phyloP scores from a whole-genome alignment of 1,284 basidiomycete species.

The Ganoderma sinense region DNA sequence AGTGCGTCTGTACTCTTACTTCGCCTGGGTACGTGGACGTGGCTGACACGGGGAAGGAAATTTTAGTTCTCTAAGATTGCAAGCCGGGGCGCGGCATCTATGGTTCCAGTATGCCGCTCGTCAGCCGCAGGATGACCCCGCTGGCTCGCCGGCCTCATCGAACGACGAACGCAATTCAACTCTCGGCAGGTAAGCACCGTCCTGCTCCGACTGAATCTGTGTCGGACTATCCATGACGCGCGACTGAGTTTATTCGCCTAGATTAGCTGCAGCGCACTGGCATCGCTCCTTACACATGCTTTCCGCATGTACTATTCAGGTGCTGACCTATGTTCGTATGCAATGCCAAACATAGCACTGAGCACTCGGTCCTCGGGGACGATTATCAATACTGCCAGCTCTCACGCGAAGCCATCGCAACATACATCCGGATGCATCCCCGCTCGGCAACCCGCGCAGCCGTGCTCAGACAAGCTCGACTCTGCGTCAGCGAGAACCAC shows the following conservation, averaged over 20 bases:
- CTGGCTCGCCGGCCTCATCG: background rate
- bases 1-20: background rate
- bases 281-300: background rate
- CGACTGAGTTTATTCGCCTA: background rate
- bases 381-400: background rate
- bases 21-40: background rate
- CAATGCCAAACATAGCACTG: background rate
- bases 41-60: background rate
- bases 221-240: background rate
- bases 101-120: background rate
- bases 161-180: background rate
- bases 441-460: background rate
- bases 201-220: background rate
- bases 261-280: background rate
- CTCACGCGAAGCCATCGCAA: background rate
- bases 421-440: background rate
- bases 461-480: background rate
- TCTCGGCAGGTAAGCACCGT: background rate
- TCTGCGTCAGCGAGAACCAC: background rate
- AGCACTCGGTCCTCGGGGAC: background rate
- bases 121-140: background rate
- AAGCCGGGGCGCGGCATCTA: background rate
- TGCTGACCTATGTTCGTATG: background rate
- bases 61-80: background rate
- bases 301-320: background rate